phyloP scores from a whole-genome alignment of 768 basidiomycete species.

The Boletus tylopilopsis region DNA sequence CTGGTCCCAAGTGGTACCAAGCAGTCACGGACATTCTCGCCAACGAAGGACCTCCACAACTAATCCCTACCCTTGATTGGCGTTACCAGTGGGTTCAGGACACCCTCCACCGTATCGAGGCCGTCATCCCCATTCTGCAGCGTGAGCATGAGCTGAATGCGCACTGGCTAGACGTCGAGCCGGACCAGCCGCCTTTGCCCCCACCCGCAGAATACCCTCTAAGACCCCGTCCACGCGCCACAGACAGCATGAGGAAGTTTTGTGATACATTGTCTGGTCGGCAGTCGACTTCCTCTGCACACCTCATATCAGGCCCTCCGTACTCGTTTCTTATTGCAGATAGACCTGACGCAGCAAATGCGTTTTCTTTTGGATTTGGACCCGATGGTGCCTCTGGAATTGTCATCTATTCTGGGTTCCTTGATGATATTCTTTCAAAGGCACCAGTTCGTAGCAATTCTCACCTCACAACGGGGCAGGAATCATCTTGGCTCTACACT shows the following conservation, averaged over 20 bases:
- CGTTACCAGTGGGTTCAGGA: constrained; percentile 82
- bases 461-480: constrained; percentile 14
- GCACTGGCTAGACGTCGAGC: constrained; percentile 51
- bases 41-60: constrained; percentile 52
- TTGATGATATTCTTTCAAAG: constrained; percentile 77
- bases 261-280: constrained; percentile 49
- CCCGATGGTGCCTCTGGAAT: constrained; percentile 89
- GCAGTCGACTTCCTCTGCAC: constrained; percentile 41
- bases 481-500: constrained; percentile 44
- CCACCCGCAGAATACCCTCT: constrained; percentile 81
- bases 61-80: constrained; percentile 82
- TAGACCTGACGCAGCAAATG: constrained; percentile 78
- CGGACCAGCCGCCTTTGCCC: constrained; percentile 59
- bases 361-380: constrained; percentile 95
- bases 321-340: constrained; percentile 91
- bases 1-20: constrained; percentile 82
- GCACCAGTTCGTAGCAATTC: constrained; percentile 18
- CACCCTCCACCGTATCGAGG: constrained; percentile 75
- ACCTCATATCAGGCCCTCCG: constrained; percentile 72
- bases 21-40: constrained; percentile 79
- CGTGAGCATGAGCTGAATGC: constrained; percentile 52
- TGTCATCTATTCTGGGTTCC: constrained; percentile 90
- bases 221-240: constrained; percentile 75
- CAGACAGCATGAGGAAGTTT: constrained; percentile 62
- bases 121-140: constrained; percentile 63